Evolutionary conservation across 352 stramenopile species (phyloP).

Genomic region (Lagenidium sp.): DNA sequence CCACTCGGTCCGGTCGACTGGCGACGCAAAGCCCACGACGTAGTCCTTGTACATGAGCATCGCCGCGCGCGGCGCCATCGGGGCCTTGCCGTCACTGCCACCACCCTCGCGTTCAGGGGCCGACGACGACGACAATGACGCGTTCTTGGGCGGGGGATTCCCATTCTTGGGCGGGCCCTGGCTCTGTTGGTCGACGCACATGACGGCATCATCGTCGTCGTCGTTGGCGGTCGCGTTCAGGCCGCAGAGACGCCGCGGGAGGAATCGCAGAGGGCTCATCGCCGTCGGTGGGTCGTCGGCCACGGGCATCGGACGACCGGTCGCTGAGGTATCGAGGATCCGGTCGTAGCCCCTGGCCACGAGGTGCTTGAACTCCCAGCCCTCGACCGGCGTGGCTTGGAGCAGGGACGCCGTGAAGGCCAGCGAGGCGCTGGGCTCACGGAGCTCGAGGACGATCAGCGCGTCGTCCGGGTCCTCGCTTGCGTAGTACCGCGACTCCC

Average conservation of each 20-base stretch:
- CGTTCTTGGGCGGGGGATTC: too few relatives aligned
- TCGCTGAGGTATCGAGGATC: too few relatives aligned
- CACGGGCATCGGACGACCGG: too few relatives aligned
- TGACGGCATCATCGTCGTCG: not conserved
- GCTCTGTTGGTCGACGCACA: not conserved
- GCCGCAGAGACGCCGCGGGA: not conserved
- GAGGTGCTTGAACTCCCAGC: constrained; percentile 8
- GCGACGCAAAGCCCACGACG: constrained; percentile 10
- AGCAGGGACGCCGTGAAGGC: constrained; percentile 5
- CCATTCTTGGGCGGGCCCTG: too few relatives aligned
- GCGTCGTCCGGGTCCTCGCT: not conserved
- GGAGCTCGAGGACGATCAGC: constrained; percentile 12
- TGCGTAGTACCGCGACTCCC: constrained; percentile 7
- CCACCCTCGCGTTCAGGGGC: not conserved
- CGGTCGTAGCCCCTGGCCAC: too few relatives aligned
- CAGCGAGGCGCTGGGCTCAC: not conserved
- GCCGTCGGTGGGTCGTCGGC: too few relatives aligned
- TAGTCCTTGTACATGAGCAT: constrained; percentile 10
- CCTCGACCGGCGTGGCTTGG: constrained; percentile 4
- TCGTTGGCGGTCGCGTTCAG: not conserved
- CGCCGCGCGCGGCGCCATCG: not conserved
- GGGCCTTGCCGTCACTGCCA: not conserved
- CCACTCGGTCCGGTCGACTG: not conserved
- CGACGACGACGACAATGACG: not conserved
- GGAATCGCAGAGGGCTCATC: too few relatives aligned